Evolutionary conservation across 352 stramenopile genomes (phyloP).

Genomic region (Phytophthora sp.): DNA sequence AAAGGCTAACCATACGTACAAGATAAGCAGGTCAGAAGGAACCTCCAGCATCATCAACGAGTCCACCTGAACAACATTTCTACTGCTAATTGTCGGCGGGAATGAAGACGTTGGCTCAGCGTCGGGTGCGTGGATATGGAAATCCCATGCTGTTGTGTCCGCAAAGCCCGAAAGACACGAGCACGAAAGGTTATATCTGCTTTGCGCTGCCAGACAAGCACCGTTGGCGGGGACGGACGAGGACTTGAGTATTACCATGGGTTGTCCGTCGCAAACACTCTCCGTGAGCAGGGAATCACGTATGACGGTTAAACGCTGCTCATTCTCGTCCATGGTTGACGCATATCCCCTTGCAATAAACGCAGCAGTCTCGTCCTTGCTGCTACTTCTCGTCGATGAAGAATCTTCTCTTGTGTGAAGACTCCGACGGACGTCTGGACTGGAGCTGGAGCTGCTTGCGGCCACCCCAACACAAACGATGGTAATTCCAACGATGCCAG

Average conservation of each 20-base stretch:
- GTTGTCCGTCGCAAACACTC: constrained; percentile 44
- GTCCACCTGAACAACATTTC: constrained; percentile 21
- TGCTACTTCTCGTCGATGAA: constrained; percentile 7
- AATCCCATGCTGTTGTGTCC: constrained; percentile 42
- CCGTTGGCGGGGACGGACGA: constrained; percentile 32
- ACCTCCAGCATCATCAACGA: constrained; percentile 44
- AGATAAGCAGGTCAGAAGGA: constrained; percentile 21
- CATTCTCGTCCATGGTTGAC: constrained; percentile 33
- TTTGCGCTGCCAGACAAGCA: constrained; percentile 39
- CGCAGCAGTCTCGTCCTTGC: constrained; percentile 19
- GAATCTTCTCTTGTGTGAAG: not conserved
- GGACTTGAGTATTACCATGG: constrained; percentile 49
- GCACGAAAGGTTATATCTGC: constrained; percentile 52
- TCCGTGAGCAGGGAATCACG: constrained; percentile 36
- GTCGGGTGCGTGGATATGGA: constrained; percentile 33
- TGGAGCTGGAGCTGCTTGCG: not conserved
- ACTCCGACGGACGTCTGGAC: not conserved
- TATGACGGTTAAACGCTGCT: constrained; percentile 44
- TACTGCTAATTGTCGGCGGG: constrained; percentile 15
- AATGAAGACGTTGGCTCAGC: constrained; percentile 17
- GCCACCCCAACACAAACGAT: not conserved
- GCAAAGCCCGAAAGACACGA: constrained; percentile 44
- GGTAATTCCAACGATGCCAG: constrained; percentile 14
- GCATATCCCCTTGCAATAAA: constrained; percentile 47
- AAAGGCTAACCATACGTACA: constrained; percentile 25